Evolutionary conservation across 768 basidiomycete species (phyloP), one percentile per base, ranked within the genome.

Genomic region (Amanita rimosa): DNA sequence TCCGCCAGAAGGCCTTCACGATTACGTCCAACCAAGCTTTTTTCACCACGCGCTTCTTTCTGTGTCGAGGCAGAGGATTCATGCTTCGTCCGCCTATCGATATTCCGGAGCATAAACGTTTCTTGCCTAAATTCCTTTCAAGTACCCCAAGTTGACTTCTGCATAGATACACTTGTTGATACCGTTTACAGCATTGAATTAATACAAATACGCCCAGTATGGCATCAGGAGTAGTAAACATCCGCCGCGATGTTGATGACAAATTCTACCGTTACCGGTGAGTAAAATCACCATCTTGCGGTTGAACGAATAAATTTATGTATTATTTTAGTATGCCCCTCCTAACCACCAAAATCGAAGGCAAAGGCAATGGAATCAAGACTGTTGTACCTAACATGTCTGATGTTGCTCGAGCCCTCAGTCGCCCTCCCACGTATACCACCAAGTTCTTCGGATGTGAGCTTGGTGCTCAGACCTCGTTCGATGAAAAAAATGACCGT

Each of bases 361-460:
- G 96, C 59, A 94, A 93, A 67, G 96, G 96, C 52, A 99, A 99
- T 64, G 96, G 96, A 59, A 98, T 99, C 70, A 99, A 99, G 73
- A 99, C 96, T 40, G 94, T 99, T 61, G 70, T 97, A 47, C 94
- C 94, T 16, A 99, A 99, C 70, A 97, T 99, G 92, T 80, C 90
- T 52, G 96, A 98, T 66, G 85, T 99, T 55, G 91, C 95, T 42
- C 85, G 91, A 54, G 93, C 96, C 39, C 79, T 99, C 55, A 89
- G 84, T 60, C 85, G 96, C 51, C 95, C 95, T 52, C 87, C 96
- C 22, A 79, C 93, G 37, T 96, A 98, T 64, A 86, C 95, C 53
- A 97, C 95, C 67, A 99, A 99, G 68, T 99, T 94, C 75, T 98
- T 99, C 60, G 96, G 96, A 27, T 93, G 89, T 64, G 96, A 99